Conservation (phyloP, 2,329 filamentous ascomycete genomes). For the Beauveria medogensis region DNA sequence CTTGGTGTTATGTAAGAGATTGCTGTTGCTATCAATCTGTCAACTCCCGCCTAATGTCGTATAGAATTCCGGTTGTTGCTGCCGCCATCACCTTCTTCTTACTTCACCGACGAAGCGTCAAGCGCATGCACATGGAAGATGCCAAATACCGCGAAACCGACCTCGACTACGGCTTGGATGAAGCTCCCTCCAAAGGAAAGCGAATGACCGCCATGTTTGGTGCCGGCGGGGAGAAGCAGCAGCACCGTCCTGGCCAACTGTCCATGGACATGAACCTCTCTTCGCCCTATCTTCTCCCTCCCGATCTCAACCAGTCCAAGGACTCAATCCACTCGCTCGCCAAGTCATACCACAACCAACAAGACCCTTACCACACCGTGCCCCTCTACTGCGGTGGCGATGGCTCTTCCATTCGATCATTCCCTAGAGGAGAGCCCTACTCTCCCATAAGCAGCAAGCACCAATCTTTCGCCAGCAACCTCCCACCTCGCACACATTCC, state of each 20-base stretch:
- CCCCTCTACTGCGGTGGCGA: conserved; percentile 50
- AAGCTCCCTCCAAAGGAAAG: conserved; percentile 31
- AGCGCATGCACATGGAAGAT: conserved; percentile 69
- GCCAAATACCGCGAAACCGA: conserved; percentile 79
- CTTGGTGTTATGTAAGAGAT: conserved; percentile 61
- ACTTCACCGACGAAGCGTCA: conserved; percentile 71
- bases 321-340: conserved; percentile 85
- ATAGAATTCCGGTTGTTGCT: conserved; percentile 66
- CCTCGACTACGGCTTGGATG: conserved; percentile 79
- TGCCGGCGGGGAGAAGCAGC: conserved; percentile 50
- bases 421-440: conserved; percentile 30
- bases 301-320: conserved; percentile 65
- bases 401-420: conserved; percentile 46
- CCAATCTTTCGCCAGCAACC: conserved; percentile 22
- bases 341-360: conserved; percentile 61
- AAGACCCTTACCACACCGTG: conserved; percentile 76
- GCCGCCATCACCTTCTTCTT: conserved; percentile 62
- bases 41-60: conserved; percentile 14
- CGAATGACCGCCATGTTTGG: conserved; percentile 26
- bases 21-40: neutral
- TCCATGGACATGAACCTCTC: conserved; percentile 69
- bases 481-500: conserved; percentile 32
- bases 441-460: conserved; percentile 36
- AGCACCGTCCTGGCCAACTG: conserved; percentile 42
- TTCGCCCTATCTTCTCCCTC: conserved; percentile 90